Percentiles rank a stretch among this genome's conserved stretches.
phyloP scores from a whole-genome alignment of 2,329 filamentous ascomycete species.

The Metarhizium anisopliae region DNA sequence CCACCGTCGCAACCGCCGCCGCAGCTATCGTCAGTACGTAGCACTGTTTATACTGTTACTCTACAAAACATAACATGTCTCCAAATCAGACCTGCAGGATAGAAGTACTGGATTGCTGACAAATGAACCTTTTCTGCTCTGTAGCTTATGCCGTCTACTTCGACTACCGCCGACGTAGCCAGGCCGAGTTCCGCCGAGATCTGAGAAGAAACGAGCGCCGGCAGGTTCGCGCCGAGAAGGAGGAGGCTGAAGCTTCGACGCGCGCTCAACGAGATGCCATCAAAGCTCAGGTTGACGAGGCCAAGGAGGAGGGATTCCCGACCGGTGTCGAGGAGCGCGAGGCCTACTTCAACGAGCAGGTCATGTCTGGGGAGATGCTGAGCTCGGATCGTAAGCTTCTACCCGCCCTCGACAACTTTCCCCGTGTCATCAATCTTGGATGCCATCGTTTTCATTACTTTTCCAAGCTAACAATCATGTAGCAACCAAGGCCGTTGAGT shows the following conservation, averaged over 20 bases:
- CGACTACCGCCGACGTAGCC: slow-evolving; percentile 55
- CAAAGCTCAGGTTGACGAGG: slow-evolving; percentile 65
- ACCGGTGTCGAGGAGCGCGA: slow-evolving; percentile 86
- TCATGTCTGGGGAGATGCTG: slow-evolving; percentile 78
- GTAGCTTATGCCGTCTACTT: slow-evolving; percentile 60
- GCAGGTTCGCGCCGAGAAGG: slow-evolving; percentile 62
- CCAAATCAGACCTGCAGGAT: background rate
- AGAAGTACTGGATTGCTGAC: background rate
- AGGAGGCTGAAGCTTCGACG: slow-evolving; percentile 57
- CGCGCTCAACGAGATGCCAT: slow-evolving; percentile 65
- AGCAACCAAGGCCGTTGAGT: slow-evolving; percentile 67
- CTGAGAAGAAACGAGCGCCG: slow-evolving; percentile 68
- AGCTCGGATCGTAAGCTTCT: slow-evolving; percentile 64
- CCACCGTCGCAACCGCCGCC: slow-evolving; percentile 51
- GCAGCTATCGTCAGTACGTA: slow-evolving; percentile 49
- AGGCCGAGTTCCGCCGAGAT: slow-evolving; percentile 56
- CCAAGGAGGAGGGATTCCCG: slow-evolving; percentile 88
- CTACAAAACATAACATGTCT: background rate
- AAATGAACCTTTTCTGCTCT: background rate
- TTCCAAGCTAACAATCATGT: slow-evolving; percentile 1
- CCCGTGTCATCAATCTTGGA: background rate
- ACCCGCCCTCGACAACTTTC: background rate
- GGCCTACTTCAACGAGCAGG: slow-evolving; percentile 92
- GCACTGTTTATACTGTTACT: background rate
- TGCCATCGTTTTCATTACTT: background rate